These are phyloP conservation scores for Ceratobasidium sp. DNA, from an alignment of 1,284 basidiomycete genomes.

Conservation along the genomic window DNA sequence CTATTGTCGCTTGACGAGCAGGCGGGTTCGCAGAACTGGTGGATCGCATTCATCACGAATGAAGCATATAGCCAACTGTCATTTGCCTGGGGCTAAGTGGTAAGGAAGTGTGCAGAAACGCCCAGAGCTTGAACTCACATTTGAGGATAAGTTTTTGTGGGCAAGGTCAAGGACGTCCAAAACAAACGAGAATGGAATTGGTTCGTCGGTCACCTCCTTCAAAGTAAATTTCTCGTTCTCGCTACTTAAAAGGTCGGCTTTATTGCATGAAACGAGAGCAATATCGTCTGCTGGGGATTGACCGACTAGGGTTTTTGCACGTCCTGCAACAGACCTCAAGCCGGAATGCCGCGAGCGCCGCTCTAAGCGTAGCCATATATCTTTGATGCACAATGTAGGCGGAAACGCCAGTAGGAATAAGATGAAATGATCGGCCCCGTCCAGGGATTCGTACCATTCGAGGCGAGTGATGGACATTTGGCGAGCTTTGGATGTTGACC, in stretches of 20 bases:
- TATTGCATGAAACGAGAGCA: background rate
- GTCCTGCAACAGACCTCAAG: background rate
- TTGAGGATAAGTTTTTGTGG: conserved; percentile 15
- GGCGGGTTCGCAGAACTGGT: conserved; percentile 23
- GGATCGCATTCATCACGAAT: conserved; percentile 27
- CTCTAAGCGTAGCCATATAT: conserved; percentile 24
- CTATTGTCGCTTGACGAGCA: background rate
- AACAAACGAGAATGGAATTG: conserved; percentile 21
- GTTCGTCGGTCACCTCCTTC: background rate
- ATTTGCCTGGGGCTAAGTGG: background rate
- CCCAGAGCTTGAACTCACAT: background rate
- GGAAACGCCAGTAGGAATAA: background rate
- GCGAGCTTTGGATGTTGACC: conserved; percentile 3
- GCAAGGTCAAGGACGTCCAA: conserved; percentile 25
- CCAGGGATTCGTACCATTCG: conserved; percentile 24
- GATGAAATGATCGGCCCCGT: conserved; percentile 19
- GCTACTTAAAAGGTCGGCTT: background rate
- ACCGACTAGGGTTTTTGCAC: background rate
- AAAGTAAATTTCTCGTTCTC: background rate
- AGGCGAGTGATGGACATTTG: conserved; percentile 28
- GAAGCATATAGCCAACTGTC: conserved; percentile 14
- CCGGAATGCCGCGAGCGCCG: conserved; percentile 2
- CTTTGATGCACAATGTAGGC: background rate
- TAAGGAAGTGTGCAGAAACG: background rate
- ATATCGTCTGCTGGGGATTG: background rate